phyloP scores from a whole-genome alignment of 1,284 basidiomycete genomes.

The Moesziomyces aphidis region DNA sequence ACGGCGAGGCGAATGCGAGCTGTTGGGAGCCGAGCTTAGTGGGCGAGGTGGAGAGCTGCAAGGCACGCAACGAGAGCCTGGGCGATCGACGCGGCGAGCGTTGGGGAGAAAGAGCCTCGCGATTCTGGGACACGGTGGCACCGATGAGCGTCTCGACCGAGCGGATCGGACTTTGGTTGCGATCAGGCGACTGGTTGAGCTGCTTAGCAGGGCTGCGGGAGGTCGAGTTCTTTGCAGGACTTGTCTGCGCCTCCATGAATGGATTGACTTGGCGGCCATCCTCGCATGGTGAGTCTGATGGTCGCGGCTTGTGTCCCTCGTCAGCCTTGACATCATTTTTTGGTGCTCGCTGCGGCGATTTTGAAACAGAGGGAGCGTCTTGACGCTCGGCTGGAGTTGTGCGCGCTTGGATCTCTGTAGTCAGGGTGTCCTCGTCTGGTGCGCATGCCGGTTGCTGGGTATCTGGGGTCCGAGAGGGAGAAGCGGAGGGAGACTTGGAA shows the following conservation, averaged over 20 bases:
- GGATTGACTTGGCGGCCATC: constrained; percentile 5
- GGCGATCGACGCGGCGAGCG: constrained; percentile 37
- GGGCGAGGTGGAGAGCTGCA: constrained; percentile 31
- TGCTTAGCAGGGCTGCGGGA: constrained; percentile 25
- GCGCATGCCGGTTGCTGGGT: neutral
- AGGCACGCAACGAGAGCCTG: constrained; percentile 27
- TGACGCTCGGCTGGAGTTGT: neutral
- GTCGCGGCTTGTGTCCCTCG: neutral
- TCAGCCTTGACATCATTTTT: neutral
- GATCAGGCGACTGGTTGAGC: constrained; percentile 7
- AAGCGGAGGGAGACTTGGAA: neutral
- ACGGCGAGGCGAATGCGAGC: constrained; percentile 16
- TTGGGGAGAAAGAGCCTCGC: constrained; percentile 21
- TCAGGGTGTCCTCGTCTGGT: neutral
- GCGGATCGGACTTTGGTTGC: constrained; percentile 28
- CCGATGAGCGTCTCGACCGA: constrained; percentile 41
- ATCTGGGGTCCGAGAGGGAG: neutral
- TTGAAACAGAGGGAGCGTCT: neutral
- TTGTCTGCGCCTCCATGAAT: constrained; percentile 8
- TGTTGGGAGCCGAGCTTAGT: constrained; percentile 8
- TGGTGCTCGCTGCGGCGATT: neutral
- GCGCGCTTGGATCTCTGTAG: neutral
- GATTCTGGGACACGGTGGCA: constrained; percentile 28
- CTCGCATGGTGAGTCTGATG: neutral
- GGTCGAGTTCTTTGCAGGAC: neutral